Percentiles rank a stretch among this genome's conserved stretches.
These are phyloP conservation scores for Cryphonectria japonica DNA, from an alignment of 2,329 filamentous ascomycete species.

Conservation along the genomic window DNA sequence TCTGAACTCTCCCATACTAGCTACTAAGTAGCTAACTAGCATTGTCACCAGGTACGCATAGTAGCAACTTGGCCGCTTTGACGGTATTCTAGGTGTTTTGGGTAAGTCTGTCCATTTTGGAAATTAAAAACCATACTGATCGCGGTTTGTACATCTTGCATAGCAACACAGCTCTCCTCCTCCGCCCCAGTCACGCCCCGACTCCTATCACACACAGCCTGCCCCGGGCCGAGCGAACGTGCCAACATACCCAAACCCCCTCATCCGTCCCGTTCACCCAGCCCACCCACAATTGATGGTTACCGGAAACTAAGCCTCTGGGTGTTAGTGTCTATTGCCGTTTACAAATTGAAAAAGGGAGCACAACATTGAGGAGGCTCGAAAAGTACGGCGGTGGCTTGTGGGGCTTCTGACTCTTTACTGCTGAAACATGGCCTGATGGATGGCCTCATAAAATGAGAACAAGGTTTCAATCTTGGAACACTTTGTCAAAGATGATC, in stretches of 20 bases:
- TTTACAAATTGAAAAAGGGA: too few species aligned
- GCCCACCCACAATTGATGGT: background rate
- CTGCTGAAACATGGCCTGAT: too few species aligned
- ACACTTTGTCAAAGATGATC: too few species aligned
- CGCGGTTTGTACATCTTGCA: background rate
- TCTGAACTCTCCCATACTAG: too few species aligned
- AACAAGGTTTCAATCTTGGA: too few species aligned
- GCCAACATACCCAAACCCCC: too few species aligned
- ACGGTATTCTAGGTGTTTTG: background rate
- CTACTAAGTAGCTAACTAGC: background rate
- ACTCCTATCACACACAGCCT: background rate
- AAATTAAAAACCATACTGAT: background rate
- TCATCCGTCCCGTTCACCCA: too few species aligned
- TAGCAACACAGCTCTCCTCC: background rate
- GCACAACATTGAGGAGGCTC: too few species aligned
- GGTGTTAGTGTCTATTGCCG: too few species aligned
- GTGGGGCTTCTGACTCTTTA: too few species aligned
- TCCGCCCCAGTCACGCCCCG: background rate
- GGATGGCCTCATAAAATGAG: too few species aligned
- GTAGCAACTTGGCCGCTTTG: background rate
- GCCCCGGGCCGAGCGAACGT: background rate
- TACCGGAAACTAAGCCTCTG: background rate
- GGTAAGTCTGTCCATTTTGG: background rate
- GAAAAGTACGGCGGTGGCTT: too few species aligned
- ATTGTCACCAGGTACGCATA: background rate